Evolutionary conservation across 2,329 filamentous ascomycete genomes (phyloP).

Genomic region (Pyricularia pennisetigena): DNA sequence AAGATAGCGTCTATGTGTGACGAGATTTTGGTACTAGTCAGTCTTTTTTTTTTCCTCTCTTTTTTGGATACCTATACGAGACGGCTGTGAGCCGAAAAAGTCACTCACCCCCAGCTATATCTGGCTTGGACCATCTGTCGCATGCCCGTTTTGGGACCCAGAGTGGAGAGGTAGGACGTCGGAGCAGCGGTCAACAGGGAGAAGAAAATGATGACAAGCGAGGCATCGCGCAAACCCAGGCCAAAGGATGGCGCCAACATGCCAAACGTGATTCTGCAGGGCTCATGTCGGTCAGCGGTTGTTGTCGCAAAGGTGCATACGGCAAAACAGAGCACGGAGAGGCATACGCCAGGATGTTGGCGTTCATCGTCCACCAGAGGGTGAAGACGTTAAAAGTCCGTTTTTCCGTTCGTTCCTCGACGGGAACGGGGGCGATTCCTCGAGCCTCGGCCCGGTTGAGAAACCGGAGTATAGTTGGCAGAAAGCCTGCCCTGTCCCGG

Average conservation of each 20-base stretch:
- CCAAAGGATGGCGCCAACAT: constrained; percentile 48
- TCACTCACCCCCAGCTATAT: constrained; percentile 47
- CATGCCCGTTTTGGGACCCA: constrained; percentile 54
- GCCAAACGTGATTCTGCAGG: constrained; percentile 43
- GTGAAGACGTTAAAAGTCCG: constrained; percentile 35
- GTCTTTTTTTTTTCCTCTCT: constrained; percentile 1
- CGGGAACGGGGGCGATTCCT: constrained; percentile 31
- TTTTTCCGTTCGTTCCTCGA: constrained; percentile 28
- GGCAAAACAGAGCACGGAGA: neutral
- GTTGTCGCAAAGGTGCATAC: neutral
- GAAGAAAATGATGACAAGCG: constrained; percentile 55
- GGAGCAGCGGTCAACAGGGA: constrained; percentile 41
- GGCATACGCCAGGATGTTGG: constrained; percentile 33
- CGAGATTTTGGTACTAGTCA: neutral
- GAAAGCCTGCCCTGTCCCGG: neutral
- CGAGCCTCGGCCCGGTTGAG: constrained; percentile 22
- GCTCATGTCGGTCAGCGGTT: neutral
- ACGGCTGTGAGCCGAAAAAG: neutral
- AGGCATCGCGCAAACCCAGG: constrained; percentile 43
- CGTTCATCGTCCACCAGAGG: constrained; percentile 37
- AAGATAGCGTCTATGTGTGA: constrained; percentile 33
- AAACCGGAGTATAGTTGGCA: neutral
- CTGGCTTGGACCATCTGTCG: constrained; percentile 57
- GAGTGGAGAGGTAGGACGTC: constrained; percentile 45
- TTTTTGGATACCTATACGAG: neutral